These are phyloP conservation scores for Fusarium tanahbumbuense DNA, from an alignment of 2,329 filamentous ascomycete genomes.

Conservation along the genomic window DNA sequence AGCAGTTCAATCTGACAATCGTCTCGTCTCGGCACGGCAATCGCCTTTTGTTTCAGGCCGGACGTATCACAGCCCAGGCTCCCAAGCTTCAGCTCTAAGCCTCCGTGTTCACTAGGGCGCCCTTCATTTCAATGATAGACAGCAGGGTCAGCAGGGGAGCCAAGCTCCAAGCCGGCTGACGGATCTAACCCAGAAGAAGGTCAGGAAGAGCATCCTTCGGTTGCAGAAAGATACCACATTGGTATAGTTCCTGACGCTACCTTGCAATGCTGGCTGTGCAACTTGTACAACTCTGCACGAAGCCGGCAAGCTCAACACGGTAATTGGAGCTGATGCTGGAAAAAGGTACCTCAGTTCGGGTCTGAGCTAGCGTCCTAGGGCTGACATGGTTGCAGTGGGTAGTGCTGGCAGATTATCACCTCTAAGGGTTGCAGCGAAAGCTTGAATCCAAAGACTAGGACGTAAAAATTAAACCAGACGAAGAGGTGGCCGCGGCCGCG, in stretches of 20 bases:
- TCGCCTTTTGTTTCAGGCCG: slow-evolving; percentile 16
- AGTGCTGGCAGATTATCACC: slow-evolving; percentile 7
- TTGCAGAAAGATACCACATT: slow-evolving; percentile 13
- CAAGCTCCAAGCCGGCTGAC: slow-evolving; percentile 31
- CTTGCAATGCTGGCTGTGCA: slow-evolving; percentile 37
- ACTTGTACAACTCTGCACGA: slow-evolving; percentile 25
- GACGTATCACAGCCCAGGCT: slow-evolving; percentile 19
- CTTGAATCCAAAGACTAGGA: not conserved
- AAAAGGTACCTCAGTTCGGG: slow-evolving; percentile 14
- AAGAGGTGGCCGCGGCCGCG: not conserved
- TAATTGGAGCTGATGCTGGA: not conserved
- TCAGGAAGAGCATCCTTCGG: not conserved
- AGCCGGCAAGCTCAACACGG: slow-evolving; percentile 1
- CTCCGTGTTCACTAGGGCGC: slow-evolving; percentile 19
- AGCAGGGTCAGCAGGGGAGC: slow-evolving; percentile 39
- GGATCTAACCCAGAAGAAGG: slow-evolving; percentile 5
- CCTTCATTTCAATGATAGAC: slow-evolving; percentile 42
- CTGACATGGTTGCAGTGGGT: slow-evolving; percentile 40
- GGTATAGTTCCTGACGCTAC: not conserved
- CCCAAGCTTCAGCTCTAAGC: slow-evolving; percentile 26
- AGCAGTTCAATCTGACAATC: slow-evolving; percentile 5
- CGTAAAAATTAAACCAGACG: not conserved
- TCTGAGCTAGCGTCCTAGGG: slow-evolving; percentile 43
- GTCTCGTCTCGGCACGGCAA: slow-evolving; percentile 20
- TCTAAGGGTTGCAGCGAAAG: not conserved